Base-by-base conservation (phyloP, 129 eudicot genomes). In the Helichrysum umbraculigerum region DNA sequence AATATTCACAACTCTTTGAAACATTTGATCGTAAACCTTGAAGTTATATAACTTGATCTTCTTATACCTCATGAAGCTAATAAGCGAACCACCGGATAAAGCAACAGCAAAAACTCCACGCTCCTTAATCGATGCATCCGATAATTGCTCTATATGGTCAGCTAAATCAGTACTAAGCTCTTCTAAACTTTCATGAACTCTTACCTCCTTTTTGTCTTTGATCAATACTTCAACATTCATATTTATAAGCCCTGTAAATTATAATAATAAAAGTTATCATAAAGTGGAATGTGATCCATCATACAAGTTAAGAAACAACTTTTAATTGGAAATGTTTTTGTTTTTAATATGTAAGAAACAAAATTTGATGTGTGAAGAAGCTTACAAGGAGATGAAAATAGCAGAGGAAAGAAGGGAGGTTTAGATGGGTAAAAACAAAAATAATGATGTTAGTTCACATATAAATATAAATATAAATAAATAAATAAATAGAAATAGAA, bases 81-180 rank as follows among this genome's bases (percentile, higher is more conserved):
- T 69, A 47, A 91, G 83, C 15, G 96, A 91, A 66, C 97, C 97
- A 72, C 97, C 97, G 7, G 97, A 88, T 75, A 91, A 17, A 54
- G 96, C 97, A 72, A 91, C 71, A 71, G 92, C 76, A 68, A 91
- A 91, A 70, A 77, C 83, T 1, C 97, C 97, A 16, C 87, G 80
- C 60, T 91, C 95, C 71, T 85, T 91, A 16, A 91, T 85, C 0
- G 87, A 79, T 12, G 20, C 72, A 65, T 91, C 96, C 0, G 92
- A 91, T 83, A 91, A 59, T 66, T 85, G 88, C 12, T 91, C 87
- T 6, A 91, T 87, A 66, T 88, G 85, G 11, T 88, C 95, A 47
- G 79, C 92, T 74, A 91, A 91, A 75, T 86, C 85, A 9, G 81
- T 81, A 71, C 87, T 86, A 20, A 91, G 74, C 6, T 91, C 94